These are phyloP conservation scores for Trifolium subterraneum DNA, from an alignment of 306 rosid genomes.

Conservation along the genomic window DNA sequence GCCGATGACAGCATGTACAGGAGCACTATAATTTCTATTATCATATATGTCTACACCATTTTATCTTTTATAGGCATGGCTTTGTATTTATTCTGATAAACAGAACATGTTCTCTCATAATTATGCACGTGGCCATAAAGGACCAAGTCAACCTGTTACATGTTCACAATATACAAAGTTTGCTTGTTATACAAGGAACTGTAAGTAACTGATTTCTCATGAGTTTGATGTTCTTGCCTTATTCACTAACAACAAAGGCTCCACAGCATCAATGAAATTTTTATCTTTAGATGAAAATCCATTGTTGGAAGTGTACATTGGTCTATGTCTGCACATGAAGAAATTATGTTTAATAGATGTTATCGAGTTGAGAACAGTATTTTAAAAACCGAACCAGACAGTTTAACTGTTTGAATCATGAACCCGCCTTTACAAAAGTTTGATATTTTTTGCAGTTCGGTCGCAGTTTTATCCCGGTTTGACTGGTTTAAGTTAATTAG, in stretches of 20 bases:
- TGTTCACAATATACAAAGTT: conserved; percentile 17
- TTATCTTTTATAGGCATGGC: conserved; percentile 66
- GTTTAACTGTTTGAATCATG: neutral
- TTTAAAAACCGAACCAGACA: neutral
- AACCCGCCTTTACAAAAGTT: neutral
- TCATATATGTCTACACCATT: conserved; percentile 73
- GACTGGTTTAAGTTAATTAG: no score
- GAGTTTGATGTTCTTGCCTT: conserved; percentile 53
- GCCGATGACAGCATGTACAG: conserved; percentile 82
- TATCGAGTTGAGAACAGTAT: neutral
- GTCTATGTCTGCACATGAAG: conserved; percentile 76
- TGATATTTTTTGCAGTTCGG: neutral
- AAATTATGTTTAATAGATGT: conserved; percentile 6
- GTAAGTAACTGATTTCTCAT: neutral
- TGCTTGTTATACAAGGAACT: conserved; percentile 8
- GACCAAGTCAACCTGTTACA: conserved; percentile 74
- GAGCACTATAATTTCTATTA: conserved; percentile 71
- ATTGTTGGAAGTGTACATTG: conserved; percentile 64
- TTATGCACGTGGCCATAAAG: conserved; percentile 87
- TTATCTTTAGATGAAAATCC: conserved; percentile 31
- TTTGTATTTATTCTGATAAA: conserved; percentile 53
- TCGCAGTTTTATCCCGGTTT: neutral
- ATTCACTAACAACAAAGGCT: conserved; percentile 63
- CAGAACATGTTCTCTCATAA: conserved; percentile 82
- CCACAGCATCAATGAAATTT: conserved; percentile 53